Evolutionary conservation across 768 basidiomycete genomes (phyloP).

Genomic region (Lyophyllum shimeji): DNA sequence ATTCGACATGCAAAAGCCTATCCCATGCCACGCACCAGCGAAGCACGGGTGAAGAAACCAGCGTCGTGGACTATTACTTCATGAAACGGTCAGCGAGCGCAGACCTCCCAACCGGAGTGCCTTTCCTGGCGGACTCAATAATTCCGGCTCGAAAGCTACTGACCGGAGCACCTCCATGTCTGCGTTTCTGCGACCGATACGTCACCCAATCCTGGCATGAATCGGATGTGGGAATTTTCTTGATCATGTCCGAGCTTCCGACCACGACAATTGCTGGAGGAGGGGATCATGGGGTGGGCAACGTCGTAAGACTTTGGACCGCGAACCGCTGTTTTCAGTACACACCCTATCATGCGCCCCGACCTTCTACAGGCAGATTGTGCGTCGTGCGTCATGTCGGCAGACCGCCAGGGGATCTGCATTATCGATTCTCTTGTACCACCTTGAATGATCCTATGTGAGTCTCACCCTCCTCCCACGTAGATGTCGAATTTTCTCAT

Average conservation of each 20-base stretch:
- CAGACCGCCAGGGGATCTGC: background rate
- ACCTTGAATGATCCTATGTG: background rate
- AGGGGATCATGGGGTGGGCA: background rate
- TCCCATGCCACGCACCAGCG: conserved; percentile 7
- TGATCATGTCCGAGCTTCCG: background rate
- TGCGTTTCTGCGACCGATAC: background rate
- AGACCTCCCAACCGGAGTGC: background rate
- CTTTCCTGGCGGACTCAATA: background rate
- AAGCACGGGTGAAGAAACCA: background rate
- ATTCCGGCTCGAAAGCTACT: background rate
- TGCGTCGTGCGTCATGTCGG: too few relatives aligned
- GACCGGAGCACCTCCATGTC: background rate
- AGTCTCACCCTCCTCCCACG: background rate
- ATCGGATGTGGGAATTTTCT: background rate
- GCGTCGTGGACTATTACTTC: background rate
- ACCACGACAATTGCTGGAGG: background rate
- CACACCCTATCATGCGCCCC: background rate
- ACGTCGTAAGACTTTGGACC: background rate
- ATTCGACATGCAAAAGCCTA: conserved; percentile 11
- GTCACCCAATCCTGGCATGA: background rate
- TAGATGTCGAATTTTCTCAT: too few relatives aligned
- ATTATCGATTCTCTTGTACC: background rate
- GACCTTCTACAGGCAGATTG: background rate
- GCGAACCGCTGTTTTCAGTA: background rate
- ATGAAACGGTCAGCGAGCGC: background rate